Evolutionary conservation across 257 asterid species (phyloP).

Genomic region (Echium plantagineum): DNA sequence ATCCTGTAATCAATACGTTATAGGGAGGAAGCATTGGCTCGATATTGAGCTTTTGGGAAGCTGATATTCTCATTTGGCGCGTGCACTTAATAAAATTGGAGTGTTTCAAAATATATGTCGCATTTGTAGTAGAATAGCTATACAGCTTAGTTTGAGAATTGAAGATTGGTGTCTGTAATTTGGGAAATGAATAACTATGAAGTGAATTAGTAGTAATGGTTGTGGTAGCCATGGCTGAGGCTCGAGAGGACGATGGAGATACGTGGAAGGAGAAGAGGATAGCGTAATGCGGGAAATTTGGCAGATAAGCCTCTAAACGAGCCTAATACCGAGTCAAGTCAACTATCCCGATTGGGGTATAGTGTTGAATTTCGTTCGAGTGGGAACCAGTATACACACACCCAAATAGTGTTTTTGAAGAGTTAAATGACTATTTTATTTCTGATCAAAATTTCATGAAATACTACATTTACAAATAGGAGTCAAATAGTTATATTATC

Average conservation of each 20-base stretch:
- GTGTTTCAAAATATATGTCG: slow-evolving; percentile 4
- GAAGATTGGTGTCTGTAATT: not conserved
- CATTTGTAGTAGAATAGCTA: not conserved
- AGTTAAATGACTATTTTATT: too few relatives aligned
- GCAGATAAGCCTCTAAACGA: too few relatives aligned
- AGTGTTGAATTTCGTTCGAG: too few relatives aligned
- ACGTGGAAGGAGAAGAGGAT: too few relatives aligned
- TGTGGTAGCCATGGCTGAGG: not conserved
- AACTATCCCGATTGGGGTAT: too few relatives aligned
- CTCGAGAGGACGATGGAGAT: not conserved
- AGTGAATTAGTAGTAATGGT: not conserved
- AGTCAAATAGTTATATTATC: too few relatives aligned
- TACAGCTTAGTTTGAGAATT: not conserved
- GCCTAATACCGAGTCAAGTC: too few relatives aligned
- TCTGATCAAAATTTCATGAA: too few relatives aligned
- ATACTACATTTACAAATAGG: too few relatives aligned
- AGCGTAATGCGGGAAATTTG: too few relatives aligned
- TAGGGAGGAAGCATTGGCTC: slow-evolving; percentile 76
- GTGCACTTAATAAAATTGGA: slow-evolving; percentile 7
- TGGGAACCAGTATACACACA: too few relatives aligned
- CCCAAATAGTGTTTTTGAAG: too few relatives aligned
- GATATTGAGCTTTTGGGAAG: slow-evolving; percentile 7
- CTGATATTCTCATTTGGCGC: slow-evolving; percentile 5
- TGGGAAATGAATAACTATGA: not conserved
- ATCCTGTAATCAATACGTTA: slow-evolving; percentile 80